phyloP scores from a whole-genome alignment of 2,329 filamentous ascomycete species.

The Beauveria australis region DNA sequence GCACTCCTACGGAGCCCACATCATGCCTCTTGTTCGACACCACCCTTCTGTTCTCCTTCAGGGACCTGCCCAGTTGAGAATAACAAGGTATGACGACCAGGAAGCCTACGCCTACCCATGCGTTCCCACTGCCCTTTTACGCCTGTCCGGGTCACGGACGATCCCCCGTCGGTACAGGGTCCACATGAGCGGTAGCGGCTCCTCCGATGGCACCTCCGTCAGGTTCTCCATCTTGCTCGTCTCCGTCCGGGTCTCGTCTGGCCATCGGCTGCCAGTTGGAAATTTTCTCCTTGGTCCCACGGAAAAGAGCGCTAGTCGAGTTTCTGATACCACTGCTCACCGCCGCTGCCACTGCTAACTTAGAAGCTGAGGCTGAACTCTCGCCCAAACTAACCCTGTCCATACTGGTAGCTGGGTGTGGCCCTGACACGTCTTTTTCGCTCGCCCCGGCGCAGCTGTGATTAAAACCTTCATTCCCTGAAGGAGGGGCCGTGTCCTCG shows the following conservation, averaged over 20 bases:
- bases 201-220: constrained; percentile 8
- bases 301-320: neutral
- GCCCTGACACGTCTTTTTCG: neutral
- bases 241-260: constrained; percentile 4
- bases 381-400: neutral
- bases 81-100: neutral
- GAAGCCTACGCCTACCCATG: neutral
- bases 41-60: neutral
- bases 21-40: no score
- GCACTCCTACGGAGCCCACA: neutral
- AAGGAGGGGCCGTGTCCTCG: neutral
- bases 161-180: constrained; percentile 10
- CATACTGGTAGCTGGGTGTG: neutral
- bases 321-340: constrained; percentile 1
- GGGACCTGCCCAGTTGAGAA: constrained; percentile 9
- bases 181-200: constrained; percentile 5
- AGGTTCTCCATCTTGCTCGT: constrained; percentile 1
- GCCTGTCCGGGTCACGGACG: constrained; percentile 8
- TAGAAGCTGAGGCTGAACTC: constrained; percentile 3
- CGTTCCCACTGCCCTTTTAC: neutral
- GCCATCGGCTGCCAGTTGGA: constrained; percentile 6
- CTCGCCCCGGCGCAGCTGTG: neutral
- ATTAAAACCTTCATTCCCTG: neutral
- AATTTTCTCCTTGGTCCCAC: constrained; percentile 3
- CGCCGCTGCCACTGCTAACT: neutral